Evolutionary conservation across 371 early-diverging fungal species (phyloP), one percentile per base, ranked within the genome.

Genomic region (Mucor plumbeus): DNA sequence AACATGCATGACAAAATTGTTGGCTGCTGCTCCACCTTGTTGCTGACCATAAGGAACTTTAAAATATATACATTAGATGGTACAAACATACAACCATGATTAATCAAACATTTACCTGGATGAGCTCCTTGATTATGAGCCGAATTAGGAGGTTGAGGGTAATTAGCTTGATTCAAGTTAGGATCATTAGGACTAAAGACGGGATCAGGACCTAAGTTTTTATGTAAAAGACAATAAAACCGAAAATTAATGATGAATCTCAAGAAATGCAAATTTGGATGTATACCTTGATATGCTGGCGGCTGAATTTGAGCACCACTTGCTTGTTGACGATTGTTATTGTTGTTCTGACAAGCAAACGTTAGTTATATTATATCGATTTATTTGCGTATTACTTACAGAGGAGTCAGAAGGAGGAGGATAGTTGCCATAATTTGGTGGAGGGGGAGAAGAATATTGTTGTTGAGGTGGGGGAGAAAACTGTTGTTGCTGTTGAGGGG

Each of bases 1-100:
- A 1, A 79, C 79, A 58, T 79, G 79, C 72, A 77, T 74, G 6
- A 72, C 54, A 53, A 70, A 71, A 10, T 70, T 41, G 31, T 39
- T 57, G 19, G 61, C 70, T 19, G 48, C 36, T 7, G 33, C 58
- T 39, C 26, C 33, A 9, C 36, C 26, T 53, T 66, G 70, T 33
- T 31, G 69, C 17, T 65, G 67, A 41, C 70, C 70, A 62, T 74
- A 64, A 19, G 67, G 67, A 11, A 70, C 70, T 70, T 58, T n/a
- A n/a, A 2, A 7, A 10, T 53, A 21, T 3, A 43, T 19, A 26
- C 3, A 26, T 11, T 38, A 38, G 15, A 53, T 50, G 13, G 39
- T 50, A 13, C 38, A 13, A 9, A 13, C 26, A 3, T 26, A 26
- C 3, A 26, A 26, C 1, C 26, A 26, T 1, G 13, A 19, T 11